These are phyloP conservation scores for Penicillium oxalicum DNA, from an alignment of 2,329 filamentous ascomycete species.

Conservation along the genomic window DNA sequence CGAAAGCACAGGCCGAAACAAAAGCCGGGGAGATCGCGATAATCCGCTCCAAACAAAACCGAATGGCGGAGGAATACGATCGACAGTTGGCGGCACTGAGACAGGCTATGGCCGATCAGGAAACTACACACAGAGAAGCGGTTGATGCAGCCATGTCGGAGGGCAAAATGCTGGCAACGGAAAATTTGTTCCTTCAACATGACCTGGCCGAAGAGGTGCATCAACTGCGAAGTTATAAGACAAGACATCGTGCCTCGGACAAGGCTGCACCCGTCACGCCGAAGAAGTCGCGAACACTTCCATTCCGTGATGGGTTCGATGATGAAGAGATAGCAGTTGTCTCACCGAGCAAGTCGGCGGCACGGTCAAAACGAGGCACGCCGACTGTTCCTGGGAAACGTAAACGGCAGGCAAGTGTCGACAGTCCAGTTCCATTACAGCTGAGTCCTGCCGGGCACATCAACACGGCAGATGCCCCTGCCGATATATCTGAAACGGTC, in stretches of 20 bases:
- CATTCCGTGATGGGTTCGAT: conserved; percentile 58
- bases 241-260: conserved; percentile 32
- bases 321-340: conserved; percentile 53
- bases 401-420: conserved; percentile 48
- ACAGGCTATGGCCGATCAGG: conserved; percentile 49
- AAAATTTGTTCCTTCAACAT: conserved; percentile 56
- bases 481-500: conserved; percentile 17
- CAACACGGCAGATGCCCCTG: conserved; percentile 24
- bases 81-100: conserved; percentile 48
- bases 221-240: conserved; percentile 39
- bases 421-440: conserved; percentile 48
- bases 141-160: conserved; percentile 51
- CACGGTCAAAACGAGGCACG: conserved; percentile 47
- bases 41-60: conserved; percentile 53
- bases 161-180: conserved; percentile 51
- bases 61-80: conserved; percentile 49
- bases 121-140: conserved; percentile 49
- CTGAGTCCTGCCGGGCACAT: conserved; percentile 28
- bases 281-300: conserved; percentile 43
- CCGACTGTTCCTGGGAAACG: conserved; percentile 54
- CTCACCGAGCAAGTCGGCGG: conserved; percentile 49
- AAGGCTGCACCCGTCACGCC: conserved; percentile 45
- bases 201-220: conserved; percentile 53
- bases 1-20: conserved; percentile 40
- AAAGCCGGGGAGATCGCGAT: conserved; percentile 59